Conservation (phyloP, 31 red algal genomes). For the Odonthalia washingtoniensis region DNA sequence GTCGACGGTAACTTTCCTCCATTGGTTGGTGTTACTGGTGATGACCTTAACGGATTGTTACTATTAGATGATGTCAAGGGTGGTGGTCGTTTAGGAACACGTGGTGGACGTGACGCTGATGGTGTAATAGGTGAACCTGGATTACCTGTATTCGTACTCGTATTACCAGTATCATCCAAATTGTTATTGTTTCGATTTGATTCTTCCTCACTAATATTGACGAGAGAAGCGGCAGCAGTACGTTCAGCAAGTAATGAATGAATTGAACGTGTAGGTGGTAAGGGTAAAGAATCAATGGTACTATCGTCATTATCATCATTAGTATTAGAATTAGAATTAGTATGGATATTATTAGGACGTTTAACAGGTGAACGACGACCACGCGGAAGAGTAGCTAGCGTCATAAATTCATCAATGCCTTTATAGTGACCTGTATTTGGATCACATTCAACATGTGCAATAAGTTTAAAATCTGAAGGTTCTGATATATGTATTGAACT, state of each 20-base stretch:
- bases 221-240: not conserved
- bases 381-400: conserved; percentile 54
- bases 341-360: not conserved
- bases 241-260: not conserved
- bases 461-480: conserved; percentile 50
- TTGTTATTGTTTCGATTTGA: no score
- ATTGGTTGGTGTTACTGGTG: not conserved
- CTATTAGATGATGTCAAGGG: not conserved
- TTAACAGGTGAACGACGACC: conserved; percentile 48
- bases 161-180: not conserved
- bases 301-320: not conserved
- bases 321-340: not conserved
- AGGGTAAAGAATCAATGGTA: not conserved
- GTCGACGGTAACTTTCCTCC: conserved; percentile 6
- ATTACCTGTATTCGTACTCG: not conserved
- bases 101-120: conserved; percentile 3
- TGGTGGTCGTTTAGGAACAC: not conserved
- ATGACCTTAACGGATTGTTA: not conserved
- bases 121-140: not conserved
- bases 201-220: not conserved
- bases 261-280: conserved; percentile 20
- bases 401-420: conserved; percentile 74
- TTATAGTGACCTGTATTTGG: conserved; percentile 61
- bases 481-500: conserved; percentile 41
- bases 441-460: conserved; percentile 67